Evolutionary conservation across 257 asterid genomes (phyloP).

Genomic region (Scutellaria baicalensis): DNA sequence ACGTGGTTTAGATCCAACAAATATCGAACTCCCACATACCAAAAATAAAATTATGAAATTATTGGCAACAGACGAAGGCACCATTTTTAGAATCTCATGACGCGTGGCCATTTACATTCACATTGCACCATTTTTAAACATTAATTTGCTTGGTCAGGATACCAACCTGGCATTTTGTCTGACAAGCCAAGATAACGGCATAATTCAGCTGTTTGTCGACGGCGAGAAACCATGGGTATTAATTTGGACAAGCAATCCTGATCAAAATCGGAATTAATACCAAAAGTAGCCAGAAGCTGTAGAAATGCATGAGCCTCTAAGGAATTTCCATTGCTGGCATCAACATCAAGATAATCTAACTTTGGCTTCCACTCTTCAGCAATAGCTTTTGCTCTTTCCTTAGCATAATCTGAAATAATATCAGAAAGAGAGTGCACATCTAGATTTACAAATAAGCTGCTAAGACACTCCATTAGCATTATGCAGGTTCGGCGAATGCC

Average conservation of each 20-base stretch:
- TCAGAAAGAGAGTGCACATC: constrained; percentile 31
- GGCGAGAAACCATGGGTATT: constrained; percentile 98
- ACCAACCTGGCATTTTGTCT: constrained; percentile 91
- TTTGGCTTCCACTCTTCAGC: constrained; percentile 97
- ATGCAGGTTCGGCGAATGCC: constrained; percentile 95
- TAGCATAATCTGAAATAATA: constrained; percentile 47
- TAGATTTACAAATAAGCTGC: constrained; percentile 43
- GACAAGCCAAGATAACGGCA: constrained; percentile 93
- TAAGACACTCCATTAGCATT: constrained; percentile 94
- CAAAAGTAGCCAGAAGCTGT: constrained; percentile 88
- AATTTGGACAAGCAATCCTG: constrained; percentile 70
- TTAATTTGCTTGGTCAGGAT: background rate
- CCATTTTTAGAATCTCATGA: background rate
- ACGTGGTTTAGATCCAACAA: background rate
- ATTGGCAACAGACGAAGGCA: background rate
- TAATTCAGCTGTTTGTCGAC: constrained; percentile 93
- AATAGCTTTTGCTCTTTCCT: constrained; percentile 72
- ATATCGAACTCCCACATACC: background rate
- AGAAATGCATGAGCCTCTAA: constrained; percentile 98
- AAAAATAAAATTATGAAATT: background rate
- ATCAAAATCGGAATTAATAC: constrained; percentile 73
- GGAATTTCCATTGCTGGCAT: constrained; percentile 94
- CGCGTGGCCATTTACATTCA: background rate
- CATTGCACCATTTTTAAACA: background rate
- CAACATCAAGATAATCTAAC: constrained; percentile 81